Base-by-base conservation (phyloP, 202 grass and related monocot species). In the Thinopyrum obtusiflorum region DNA sequence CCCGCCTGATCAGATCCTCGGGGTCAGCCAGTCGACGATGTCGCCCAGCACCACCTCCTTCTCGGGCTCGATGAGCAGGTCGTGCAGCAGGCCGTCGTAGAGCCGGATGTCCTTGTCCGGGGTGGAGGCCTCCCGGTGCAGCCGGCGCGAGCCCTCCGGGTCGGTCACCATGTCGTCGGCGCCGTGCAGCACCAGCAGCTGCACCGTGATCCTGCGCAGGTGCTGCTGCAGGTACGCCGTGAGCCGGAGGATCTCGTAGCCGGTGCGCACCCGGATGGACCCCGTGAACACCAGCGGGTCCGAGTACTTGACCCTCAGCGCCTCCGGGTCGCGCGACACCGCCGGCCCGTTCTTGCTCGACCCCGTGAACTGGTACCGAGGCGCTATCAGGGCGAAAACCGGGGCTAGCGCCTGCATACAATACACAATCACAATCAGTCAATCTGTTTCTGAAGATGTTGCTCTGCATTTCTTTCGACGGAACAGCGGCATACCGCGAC, bases 51-150 rank as follows among this genome's bases (percentile, higher is more conserved):
- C 65, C 15, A n/a, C 10, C 9, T 96, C 89, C 68, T 93, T 74
- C 85, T 98, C 93, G 4, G 91, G 96, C 88, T 96, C 96, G 71
- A 96, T 96, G 39, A 98, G 91, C 24, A 98, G 90, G 82, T 95
- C 95, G 68, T 98, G 93, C 15, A 95, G 86, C 31, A 94, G 69
- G 0, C 93, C 89, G 10, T 80, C 49, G 65, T 98, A 98, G 33
- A 98, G 76, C 67, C 65, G 82, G 61, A 95, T 90, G 31, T 76
- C 84, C 84, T 95, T 95, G 75, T 98, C 95, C 0, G 74, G 24
- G 11, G 91, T 86, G 6, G 89, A 82, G 47, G 96, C 90, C 59
- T 78, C 82, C 21, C 91, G 15, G 32, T 92, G 81, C 29, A 98
- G 82, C 47, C 79, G 86, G 46, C 66, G 87, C 0, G 93, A 96